Base-by-base conservation (phyloP, 2,329 filamentous ascomycete genomes). In the Talaromyces piceae region DNA sequence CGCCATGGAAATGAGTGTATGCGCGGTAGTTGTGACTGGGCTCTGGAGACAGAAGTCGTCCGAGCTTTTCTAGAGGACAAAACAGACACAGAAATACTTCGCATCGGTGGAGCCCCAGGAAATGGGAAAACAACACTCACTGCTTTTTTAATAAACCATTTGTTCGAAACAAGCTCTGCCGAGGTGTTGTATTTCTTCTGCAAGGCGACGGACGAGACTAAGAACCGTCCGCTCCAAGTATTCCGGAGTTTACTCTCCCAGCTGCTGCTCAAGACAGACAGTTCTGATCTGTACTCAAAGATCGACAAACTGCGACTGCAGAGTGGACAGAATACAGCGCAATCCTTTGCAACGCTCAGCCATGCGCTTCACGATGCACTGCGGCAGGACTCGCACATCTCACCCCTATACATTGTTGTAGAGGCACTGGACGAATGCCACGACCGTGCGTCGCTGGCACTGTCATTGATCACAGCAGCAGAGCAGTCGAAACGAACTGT, bases 351-450 rank as follows among this genome's bases (percentile, higher is more conserved):
- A 4, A 48, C 46, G 3, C 46, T 48, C 22, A 18, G 16, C 20
- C 26, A 48, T 13, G 31, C 25, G 6, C 41, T 48, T 12, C 46
- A 48, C 27, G 39, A 33, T 48, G 25, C 46, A 39, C 22, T 48
- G 13, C 12, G 26, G 7, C 18, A 28, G 18, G n/a, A 28, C 25
- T 20, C 28, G 31, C 12, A 25, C 18, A 48, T 22, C 30, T 13
- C 46, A 22, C 46, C 25, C 22, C 9, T 48, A 41, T 48, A 41
- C 20, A 41, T 48, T 12, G 46, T 28, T 18, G 46, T 48, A n/a
- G 46, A 48, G 39, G 46, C 46, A 23, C 46, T 48, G 12, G 46
- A 48, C 46, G 46, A 48, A 41, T 48, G 46, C 23, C 46, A 48
- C 2, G 25, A 48, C 13, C 30, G 31, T 4, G 5, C 25, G 18